Evolutionary conservation across 345 rosid genomes (phyloP).

Genomic region (Hibiscus trionum): DNA sequence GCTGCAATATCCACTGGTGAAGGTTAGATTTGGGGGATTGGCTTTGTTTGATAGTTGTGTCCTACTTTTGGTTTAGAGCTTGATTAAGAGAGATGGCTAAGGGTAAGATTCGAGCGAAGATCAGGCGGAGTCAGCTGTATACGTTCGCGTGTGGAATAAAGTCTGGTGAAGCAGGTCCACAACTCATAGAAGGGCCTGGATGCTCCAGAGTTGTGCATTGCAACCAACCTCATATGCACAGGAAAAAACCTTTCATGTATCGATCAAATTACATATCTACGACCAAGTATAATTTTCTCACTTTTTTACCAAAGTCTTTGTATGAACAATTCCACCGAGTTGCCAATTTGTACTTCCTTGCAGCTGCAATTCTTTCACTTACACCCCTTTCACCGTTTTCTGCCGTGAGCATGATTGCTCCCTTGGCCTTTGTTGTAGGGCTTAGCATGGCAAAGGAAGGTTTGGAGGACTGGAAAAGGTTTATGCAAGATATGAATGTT

Average conservation of each 20-base stretch:
- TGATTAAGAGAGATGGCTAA: constrained; percentile 49
- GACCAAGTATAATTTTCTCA: constrained; percentile 63
- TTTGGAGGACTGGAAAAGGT: constrained; percentile 93
- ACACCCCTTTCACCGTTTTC: constrained; percentile 78
- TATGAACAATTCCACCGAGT: constrained; percentile 93
- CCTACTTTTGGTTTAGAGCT: constrained; percentile 8
- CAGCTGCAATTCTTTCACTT: constrained; percentile 70
- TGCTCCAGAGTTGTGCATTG: constrained; percentile 67
- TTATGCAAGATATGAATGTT: constrained; percentile 83
- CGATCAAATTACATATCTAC: constrained; percentile 80
- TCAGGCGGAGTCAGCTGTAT: constrained; percentile 66
- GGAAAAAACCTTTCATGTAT: constrained; percentile 59
- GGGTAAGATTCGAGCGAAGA: constrained; percentile 76
- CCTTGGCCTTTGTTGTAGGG: constrained; percentile 82
- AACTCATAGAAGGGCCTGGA: constrained; percentile 55
- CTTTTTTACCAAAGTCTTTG: constrained; percentile 81
- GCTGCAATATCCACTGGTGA: constrained; percentile 4
- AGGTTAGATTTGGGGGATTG: constrained; percentile 13
- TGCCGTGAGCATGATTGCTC: constrained; percentile 85
- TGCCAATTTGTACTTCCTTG: constrained; percentile 88
- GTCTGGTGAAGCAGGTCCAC: constrained; percentile 37
- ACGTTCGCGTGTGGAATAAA: constrained; percentile 69
- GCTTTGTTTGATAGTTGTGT: constrained; percentile 12
- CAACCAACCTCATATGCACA: constrained; percentile 69
- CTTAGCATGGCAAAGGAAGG: constrained; percentile 93